These are phyloP conservation scores for Aquilaria sinensis DNA, from an alignment of 345 rosid genomes.

Conservation along the genomic window DNA sequence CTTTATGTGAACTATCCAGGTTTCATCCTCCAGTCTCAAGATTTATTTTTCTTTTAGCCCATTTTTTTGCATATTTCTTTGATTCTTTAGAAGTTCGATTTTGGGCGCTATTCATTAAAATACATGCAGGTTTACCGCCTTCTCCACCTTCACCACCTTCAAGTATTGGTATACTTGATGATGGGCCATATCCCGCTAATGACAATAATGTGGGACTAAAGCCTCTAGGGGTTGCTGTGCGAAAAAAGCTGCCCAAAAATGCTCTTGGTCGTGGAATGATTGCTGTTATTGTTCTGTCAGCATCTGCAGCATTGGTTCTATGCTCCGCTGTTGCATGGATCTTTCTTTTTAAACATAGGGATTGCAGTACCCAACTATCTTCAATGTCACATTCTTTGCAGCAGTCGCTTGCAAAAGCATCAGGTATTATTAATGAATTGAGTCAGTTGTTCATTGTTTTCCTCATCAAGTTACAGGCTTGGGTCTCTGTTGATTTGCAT, in stretches of 20 bases:
- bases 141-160: constrained; percentile 71
- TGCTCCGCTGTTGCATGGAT: constrained; percentile 61
- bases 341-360: constrained; percentile 44
- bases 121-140: constrained; percentile 69
- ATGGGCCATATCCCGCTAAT: constrained; percentile 56
- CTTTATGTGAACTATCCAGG: constrained; percentile 84
- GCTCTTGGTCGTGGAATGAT: constrained; percentile 52
- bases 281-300: constrained; percentile 66
- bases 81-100: not conserved
- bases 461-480: too few species aligned
- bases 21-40: constrained; percentile 4
- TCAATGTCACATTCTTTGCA: constrained; percentile 36
- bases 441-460: too few species aligned
- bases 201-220: constrained; percentile 50
- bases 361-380: constrained; percentile 23
- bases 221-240: constrained; percentile 87
- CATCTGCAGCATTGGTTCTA: constrained; percentile 46
- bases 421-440: constrained; percentile 34
- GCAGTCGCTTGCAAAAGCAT: constrained; percentile 57
- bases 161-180: constrained; percentile 43
- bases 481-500: too few species aligned
- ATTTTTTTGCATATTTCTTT: not conserved
- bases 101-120: constrained; percentile 2
- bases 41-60: not conserved
- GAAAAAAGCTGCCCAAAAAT: constrained; percentile 38